Conservation (phyloP, 495 filamentous ascomycete species). For the Neurospora sp. region DNA sequence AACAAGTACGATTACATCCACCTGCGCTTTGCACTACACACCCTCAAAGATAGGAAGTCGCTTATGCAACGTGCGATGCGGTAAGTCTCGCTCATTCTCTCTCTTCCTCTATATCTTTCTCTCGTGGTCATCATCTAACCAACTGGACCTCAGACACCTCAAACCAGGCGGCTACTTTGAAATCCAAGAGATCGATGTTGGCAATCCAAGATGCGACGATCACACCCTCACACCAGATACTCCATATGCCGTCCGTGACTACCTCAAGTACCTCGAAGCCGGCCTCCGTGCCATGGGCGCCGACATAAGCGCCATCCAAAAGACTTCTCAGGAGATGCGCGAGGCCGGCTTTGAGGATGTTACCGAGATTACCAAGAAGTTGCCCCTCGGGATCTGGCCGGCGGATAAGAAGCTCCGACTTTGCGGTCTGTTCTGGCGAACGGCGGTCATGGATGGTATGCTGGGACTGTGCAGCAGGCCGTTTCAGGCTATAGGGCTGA, state of each 20-base stretch:
- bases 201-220: constrained; percentile 32
- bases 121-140: constrained; percentile 1
- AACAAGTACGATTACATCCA: constrained; percentile 52
- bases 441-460: constrained; percentile 27
- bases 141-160: constrained; percentile 19
- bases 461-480: constrained; percentile 21
- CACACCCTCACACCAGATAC: constrained; percentile 16
- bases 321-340: constrained; percentile 9
- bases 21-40: constrained; percentile 35
- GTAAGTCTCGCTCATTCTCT: constrained; percentile 13
- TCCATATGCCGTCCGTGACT: constrained; percentile 30
- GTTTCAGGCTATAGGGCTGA: constrained; percentile 24
- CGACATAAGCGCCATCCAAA: constrained; percentile 15
- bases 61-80: constrained; percentile 27
- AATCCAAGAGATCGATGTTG: constrained; percentile 36
- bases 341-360: constrained; percentile 24
- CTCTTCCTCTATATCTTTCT: background rate
- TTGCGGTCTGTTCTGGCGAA: constrained; percentile 24
- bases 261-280: constrained; percentile 16
- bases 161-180: constrained; percentile 48
- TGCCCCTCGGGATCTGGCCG: constrained; percentile 25
- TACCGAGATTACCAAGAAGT: constrained; percentile 14
- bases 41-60: constrained; percentile 28
- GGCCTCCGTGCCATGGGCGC: constrained; percentile 20
- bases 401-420: constrained; percentile 20